Percentiles rank a stretch among this genome's conserved stretches.
phyloP scores from a whole-genome alignment of 2,329 filamentous ascomycete species.

The Arachnomyces sp. region DNA sequence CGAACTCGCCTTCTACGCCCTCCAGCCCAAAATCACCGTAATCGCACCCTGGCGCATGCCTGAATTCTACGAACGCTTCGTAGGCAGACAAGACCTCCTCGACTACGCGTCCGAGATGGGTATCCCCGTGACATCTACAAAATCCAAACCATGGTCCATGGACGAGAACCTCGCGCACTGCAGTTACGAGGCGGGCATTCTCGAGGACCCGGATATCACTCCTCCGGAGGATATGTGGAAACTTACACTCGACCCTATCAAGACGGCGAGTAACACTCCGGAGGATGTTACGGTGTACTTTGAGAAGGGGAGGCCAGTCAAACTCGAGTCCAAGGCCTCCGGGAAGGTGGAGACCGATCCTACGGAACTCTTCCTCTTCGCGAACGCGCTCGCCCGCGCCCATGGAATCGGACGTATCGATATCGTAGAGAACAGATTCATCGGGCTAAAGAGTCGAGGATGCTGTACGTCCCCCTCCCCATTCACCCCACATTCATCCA shows the following conservation, averaged over 20 bases:
- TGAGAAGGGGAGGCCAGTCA: conserved; percentile 17
- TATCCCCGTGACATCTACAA: conserved; percentile 42
- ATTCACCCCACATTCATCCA: too few relatives aligned
- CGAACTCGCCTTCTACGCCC: conserved; percentile 43
- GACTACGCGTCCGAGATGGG: conserved; percentile 40
- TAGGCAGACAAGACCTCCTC: conserved; percentile 41
- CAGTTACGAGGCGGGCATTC: conserved; percentile 64
- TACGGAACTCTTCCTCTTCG: conserved; percentile 12
- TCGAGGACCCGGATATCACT: conserved; percentile 48
- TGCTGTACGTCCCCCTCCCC: too few relatives aligned
- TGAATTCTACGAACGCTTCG: conserved; percentile 41
- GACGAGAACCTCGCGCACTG: conserved; percentile 62
- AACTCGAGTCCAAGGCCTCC: conserved; percentile 8
- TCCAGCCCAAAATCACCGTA: conserved; percentile 40
- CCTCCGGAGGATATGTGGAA: conserved; percentile 77
- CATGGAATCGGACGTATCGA: conserved; percentile 59
- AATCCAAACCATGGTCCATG: conserved; percentile 55
- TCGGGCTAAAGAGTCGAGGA: conserved; percentile 70
- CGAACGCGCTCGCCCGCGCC: conserved; percentile 13
- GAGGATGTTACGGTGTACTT: conserved; percentile 18
- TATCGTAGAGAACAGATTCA: conserved; percentile 67
- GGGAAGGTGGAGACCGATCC: conserved; percentile 9
- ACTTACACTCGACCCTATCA: conserved; percentile 39
- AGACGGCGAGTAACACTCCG: conserved; percentile 16
- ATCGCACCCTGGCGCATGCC: conserved; percentile 43